Evolutionary conservation across 768 basidiomycete genomes (phyloP).

Genomic region (Suillus fuscotomentosus): DNA sequence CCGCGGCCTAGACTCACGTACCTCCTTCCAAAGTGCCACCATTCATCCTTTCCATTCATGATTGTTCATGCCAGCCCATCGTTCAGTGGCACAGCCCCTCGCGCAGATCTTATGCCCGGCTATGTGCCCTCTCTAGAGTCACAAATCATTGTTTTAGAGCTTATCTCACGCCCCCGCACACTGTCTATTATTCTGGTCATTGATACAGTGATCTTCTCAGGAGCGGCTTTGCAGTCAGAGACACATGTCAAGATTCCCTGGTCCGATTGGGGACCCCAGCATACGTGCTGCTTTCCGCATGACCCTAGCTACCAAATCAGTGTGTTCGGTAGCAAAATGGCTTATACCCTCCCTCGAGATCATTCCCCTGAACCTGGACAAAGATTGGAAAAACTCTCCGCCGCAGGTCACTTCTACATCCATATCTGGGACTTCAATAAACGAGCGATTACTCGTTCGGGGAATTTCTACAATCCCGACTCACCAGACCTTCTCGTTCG

Average conservation of each 20-base stretch:
- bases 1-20: neutral
- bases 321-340: neutral
- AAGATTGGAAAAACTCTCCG: neutral
- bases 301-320: neutral
- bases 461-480: too few species aligned
- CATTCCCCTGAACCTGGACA: neutral
- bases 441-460: neutral
- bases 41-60: neutral
- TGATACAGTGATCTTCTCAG: neutral
- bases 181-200: neutral
- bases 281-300: neutral
- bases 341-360: neutral
- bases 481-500: neutral
- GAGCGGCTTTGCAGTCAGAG: neutral
- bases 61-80: neutral
- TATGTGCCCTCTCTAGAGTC: neutral
- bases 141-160: neutral
- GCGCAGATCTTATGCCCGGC: neutral
- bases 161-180: neutral
- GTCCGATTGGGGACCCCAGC: neutral
- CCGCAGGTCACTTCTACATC: neutral
- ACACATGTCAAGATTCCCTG: neutral
- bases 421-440: neutral
- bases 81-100: neutral
- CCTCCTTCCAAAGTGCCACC: neutral